These are phyloP conservation scores for Hypomyces rosellus DNA, from an alignment of 2,329 filamentous ascomycete genomes.

Conservation along the genomic window DNA sequence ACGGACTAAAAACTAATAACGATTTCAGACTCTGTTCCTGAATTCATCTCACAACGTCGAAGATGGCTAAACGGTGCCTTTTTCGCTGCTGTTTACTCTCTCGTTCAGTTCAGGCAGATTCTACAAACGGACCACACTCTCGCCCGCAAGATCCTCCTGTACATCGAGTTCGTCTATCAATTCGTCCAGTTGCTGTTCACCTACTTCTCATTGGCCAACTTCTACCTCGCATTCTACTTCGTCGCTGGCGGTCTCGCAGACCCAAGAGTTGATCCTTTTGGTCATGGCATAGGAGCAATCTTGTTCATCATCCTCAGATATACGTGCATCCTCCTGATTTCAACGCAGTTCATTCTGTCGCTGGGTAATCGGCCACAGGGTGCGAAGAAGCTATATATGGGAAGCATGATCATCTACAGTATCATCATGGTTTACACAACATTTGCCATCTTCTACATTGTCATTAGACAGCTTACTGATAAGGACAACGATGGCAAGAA, in stretches of 20 bases:
- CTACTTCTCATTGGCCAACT: constrained; percentile 97
- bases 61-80: constrained; percentile 98
- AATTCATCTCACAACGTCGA: constrained; percentile 93
- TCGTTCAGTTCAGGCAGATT: constrained; percentile 90
- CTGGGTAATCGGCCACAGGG: constrained; percentile 96
- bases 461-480: constrained; percentile 68
- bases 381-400: constrained; percentile 82
- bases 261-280: constrained; percentile 77
- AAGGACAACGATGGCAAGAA: constrained; percentile 32
- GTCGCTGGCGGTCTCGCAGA: constrained; percentile 86
- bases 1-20: constrained; percentile 19
- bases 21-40: constrained; percentile 71
- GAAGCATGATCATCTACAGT: constrained; percentile 81
- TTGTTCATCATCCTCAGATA: constrained; percentile 88
- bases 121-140: constrained; percentile 90
- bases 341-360: constrained; percentile 90
- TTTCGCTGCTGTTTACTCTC: constrained; percentile 95
- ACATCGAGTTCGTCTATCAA: constrained; percentile 94
- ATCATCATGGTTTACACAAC: constrained; percentile 95
- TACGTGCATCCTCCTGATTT: constrained; percentile 77
- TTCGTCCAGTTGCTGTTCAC: constrained; percentile 90
- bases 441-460: constrained; percentile 83
- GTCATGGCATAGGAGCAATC: constrained; percentile 73
- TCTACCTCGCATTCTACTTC: constrained; percentile 98
- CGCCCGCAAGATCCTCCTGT: constrained; percentile 80